Base-by-base conservation (phyloP, 2,329 filamentous ascomycete species). In the Nannizziopsis barbatae region DNA sequence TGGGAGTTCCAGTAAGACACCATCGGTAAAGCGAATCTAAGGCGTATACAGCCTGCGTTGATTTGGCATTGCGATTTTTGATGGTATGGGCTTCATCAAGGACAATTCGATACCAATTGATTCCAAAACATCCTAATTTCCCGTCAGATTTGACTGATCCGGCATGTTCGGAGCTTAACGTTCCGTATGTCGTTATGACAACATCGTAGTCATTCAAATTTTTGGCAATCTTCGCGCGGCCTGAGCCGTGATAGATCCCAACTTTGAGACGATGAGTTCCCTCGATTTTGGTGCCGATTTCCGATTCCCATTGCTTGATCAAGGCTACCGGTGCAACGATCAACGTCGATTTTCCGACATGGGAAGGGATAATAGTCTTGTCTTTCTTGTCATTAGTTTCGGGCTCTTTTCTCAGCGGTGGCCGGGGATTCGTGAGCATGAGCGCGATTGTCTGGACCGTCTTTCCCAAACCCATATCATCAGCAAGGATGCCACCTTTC, bases 21-120 rank as follows among this genome's bases (percentile, higher is more conserved):
- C 92, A 98, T 52, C 92, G 77, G 60, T 95, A 96, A 63, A 92
- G 84, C 15, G 86, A 82, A 27, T 83, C 75, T 30, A 98, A 69
- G 1, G 86, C 86, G 62, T 83, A 98, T 56, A 86, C 92, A 1
- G 92, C 89, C 63, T 95, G 88, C 1, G 90, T 95, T 36, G 86
- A 83, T 68, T 98, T 98, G 17, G 92, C 88, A 56, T 93, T 95
- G 54, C 90, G 83, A 62, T 98, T 98, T 71, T 98, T 98, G 75
- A 98, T 95, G 1, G 86, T 94, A 65, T 98, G 92, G 1, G 92
- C 92, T 70, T 98, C 92, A 55, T 98, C 92, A 1, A 98, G 75
- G 55, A 98, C 90, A 52, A 95, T 79, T 45, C 92, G 84, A 70
- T 92, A 96, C 92, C 92, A 98, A 59, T 90, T 81, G 5, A 95